Percentiles rank a stretch among this genome's conserved stretches.
phyloP scores from a whole-genome alignment of 129 eudicot genomes.

The Gnaphalium uliginosum region DNA sequence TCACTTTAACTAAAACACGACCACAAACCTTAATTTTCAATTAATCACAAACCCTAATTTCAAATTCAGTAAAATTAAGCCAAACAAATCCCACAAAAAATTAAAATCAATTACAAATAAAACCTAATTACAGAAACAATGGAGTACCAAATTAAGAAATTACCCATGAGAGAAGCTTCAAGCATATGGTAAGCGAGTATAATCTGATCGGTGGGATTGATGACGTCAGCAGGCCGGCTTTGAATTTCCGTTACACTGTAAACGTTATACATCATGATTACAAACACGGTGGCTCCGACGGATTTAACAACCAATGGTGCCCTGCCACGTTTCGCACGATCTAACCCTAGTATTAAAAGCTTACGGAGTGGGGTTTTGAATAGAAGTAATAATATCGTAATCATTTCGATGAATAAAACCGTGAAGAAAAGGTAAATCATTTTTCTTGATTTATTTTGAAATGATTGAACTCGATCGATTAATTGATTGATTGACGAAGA shows the following conservation, averaged over 20 bases:
- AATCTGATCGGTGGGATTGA: slow-evolving; percentile 72
- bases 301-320: slow-evolving; percentile 68
- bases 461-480: background rate
- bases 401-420: slow-evolving; percentile 53
- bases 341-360: slow-evolving; percentile 51
- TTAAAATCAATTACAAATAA: background rate
- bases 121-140: background rate
- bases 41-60: background rate
- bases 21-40: too few species aligned
- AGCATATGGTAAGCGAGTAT: slow-evolving; percentile 53
- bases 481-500: background rate
- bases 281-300: slow-evolving; percentile 56
- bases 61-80: background rate
- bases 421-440: slow-evolving; percentile 60
- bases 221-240: slow-evolving; percentile 48
- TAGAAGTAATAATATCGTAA: slow-evolving; percentile 47
- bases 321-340: slow-evolving; percentile 65
- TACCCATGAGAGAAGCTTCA: slow-evolving; percentile 82
- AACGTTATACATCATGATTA: slow-evolving; percentile 51
- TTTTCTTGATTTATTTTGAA: background rate
- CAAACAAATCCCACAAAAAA: background rate
- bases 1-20: background rate
- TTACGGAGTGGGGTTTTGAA: slow-evolving; percentile 73
- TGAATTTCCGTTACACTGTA: slow-evolving; percentile 44
- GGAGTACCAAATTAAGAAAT: background rate